These are phyloP conservation scores for Pleomassaria siparia DNA, from an alignment of 2,329 filamentous ascomycete genomes.

Conservation along the genomic window DNA sequence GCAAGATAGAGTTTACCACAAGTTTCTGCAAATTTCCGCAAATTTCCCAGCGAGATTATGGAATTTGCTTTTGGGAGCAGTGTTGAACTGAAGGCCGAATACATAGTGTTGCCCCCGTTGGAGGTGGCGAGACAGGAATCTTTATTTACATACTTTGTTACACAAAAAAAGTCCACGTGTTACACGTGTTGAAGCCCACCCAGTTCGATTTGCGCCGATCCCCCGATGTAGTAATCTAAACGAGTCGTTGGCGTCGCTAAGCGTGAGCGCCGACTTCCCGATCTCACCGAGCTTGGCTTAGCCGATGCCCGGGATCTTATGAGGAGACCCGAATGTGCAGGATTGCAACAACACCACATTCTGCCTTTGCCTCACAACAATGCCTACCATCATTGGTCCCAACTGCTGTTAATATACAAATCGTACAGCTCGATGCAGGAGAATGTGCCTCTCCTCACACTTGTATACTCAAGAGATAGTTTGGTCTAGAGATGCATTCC, in stretches of 20 bases:
- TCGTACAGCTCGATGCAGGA: too few relatives aligned
- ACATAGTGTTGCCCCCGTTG: background rate
- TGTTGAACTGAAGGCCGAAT: background rate
- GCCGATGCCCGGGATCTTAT: background rate
- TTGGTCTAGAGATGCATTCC: background rate
- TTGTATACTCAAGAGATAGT: background rate
- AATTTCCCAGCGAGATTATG: background rate
- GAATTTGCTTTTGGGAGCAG: background rate
- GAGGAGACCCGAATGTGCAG: slow-evolving; percentile 27
- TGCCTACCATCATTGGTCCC: background rate
- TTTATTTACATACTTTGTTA: too few relatives aligned
- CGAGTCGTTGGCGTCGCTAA: slow-evolving; percentile 1
- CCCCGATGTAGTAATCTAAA: background rate
- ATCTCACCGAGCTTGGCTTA: too few relatives aligned
- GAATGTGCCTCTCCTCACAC: too few relatives aligned
- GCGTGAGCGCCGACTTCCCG: background rate
- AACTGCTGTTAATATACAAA: too few relatives aligned
- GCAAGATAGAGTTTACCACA: slow-evolving; percentile 1
- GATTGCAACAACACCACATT: slow-evolving; percentile 15
- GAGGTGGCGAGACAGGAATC: background rate
- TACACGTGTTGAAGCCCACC: too few relatives aligned
- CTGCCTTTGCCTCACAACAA: background rate
- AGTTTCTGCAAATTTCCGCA: background rate
- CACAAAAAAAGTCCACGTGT: too few relatives aligned
- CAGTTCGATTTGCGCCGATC: background rate